Conservation (phyloP, 2,329 filamentous ascomycete genomes). For the Stemphylium vesicarium region DNA sequence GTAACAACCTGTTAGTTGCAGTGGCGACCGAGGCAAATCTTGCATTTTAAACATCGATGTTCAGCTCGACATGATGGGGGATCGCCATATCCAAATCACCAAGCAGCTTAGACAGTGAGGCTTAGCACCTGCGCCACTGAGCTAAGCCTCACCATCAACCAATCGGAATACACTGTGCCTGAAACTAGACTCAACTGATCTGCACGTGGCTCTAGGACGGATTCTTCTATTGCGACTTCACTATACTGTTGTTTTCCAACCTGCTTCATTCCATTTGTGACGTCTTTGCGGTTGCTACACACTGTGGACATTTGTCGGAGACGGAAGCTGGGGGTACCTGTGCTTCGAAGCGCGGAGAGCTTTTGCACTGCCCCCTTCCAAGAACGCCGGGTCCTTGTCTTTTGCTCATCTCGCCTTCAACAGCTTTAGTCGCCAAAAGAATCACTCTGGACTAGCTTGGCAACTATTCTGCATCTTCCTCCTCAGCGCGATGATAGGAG, state of each 20-base stretch:
- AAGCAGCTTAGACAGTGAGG: not conserved
- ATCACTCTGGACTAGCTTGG: constrained; percentile 8
- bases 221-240: not conserved
- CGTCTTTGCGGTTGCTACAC: not conserved
- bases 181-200: not conserved
- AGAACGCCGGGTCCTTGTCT: constrained; percentile 13
- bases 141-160: not conserved
- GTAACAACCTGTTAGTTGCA: not conserved
- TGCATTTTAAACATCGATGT: not conserved
- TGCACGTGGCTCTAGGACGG: not conserved
- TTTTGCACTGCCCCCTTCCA: constrained; percentile 23
- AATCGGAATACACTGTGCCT: not conserved
- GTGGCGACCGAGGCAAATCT: not conserved
- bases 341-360: constrained; percentile 4
- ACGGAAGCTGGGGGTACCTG: constrained; percentile 1
- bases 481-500: not conserved
- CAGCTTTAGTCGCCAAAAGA: constrained; percentile 7
- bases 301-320: not conserved
- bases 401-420: constrained; percentile 12
- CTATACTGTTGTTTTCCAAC: not conserved
- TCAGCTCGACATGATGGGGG: not conserved
- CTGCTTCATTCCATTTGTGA: not conserved
- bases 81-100: not conserved
- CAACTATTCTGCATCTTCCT: not conserved
- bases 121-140: constrained; percentile 2